A percentile compares a stretch with the other conserved stretches of the same genome.
phyloP scores from a whole-genome alignment of 345 rosid genomes.

The Camelina sativa region DNA sequence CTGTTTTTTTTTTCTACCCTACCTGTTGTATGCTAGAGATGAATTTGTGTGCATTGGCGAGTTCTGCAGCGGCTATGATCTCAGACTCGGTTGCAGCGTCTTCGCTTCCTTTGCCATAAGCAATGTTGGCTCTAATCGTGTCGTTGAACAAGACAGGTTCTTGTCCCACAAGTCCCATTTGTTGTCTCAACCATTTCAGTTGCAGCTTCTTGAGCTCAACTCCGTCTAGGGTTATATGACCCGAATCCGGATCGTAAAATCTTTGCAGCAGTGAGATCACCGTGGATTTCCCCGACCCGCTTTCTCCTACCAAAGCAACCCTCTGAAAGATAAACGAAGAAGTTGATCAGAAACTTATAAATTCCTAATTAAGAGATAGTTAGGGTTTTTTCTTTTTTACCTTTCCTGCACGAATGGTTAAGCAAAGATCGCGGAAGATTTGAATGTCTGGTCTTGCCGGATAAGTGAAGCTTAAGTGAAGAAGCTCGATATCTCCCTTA shows the following conservation, averaged over 20 bases:
- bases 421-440: slow-evolving; percentile 61
- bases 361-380: not conserved
- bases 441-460: slow-evolving; percentile 76
- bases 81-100: slow-evolving; percentile 57
- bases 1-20: not conserved
- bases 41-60: slow-evolving; percentile 75
- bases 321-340: slow-evolving; percentile 46
- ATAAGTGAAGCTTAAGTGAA: slow-evolving; percentile 62
- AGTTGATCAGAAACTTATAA: not conserved
- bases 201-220: slow-evolving; percentile 59
- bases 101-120: slow-evolving; percentile 69
- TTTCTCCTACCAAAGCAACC: slow-evolving; percentile 80
- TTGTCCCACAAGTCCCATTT: slow-evolving; percentile 79
- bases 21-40: slow-evolving; percentile 62
- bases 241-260: slow-evolving; percentile 69
- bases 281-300: slow-evolving; percentile 81
- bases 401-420: slow-evolving; percentile 66
- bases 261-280: slow-evolving; percentile 66
- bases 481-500: slow-evolving; percentile 67
- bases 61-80: slow-evolving; percentile 63
- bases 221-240: slow-evolving; percentile 67
- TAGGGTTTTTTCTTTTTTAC: slow-evolving; percentile 33
- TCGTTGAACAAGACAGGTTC: slow-evolving; percentile 70
- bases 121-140: slow-evolving; percentile 67
- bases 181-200: slow-evolving; percentile 71